Evolutionary conservation across 768 basidiomycete species (phyloP).

Genomic region (Gelatoporia subvermispora): DNA sequence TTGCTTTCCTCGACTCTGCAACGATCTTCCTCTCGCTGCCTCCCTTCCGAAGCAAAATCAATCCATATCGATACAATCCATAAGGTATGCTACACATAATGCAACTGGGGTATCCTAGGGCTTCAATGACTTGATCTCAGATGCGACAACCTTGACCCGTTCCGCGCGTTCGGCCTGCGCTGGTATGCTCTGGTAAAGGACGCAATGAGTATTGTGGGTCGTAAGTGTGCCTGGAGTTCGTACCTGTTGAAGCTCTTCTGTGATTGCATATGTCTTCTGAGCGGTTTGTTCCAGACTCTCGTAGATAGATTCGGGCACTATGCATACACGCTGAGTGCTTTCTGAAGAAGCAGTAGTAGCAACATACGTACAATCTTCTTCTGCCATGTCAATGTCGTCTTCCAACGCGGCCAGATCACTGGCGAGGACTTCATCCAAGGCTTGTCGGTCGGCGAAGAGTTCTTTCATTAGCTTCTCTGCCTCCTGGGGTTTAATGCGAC

Average conservation of each 20-base stretch:
- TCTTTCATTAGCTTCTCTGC: constrained; percentile 40
- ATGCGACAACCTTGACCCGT: constrained; percentile 38
- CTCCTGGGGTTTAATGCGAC: constrained; percentile 57
- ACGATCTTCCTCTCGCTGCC: constrained; percentile 1
- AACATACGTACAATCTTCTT: constrained; percentile 18
- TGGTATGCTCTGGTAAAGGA: constrained; percentile 34
- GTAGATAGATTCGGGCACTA: constrained; percentile 14
- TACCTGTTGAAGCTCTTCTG: constrained; percentile 51
- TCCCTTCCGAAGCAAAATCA: too few species aligned
- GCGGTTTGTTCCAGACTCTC: constrained; percentile 22
- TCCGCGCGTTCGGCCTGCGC: constrained; percentile 48
- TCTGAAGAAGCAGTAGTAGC: not conserved
- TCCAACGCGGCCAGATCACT: constrained; percentile 12
- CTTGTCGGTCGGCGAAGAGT: constrained; percentile 31
- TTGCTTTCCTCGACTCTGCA: constrained; percentile 1
- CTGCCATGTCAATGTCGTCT: constrained; percentile 9
- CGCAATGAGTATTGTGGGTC: not conserved
- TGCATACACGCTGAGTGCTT: not conserved
- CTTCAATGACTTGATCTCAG: constrained; percentile 49
- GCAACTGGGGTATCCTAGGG: constrained; percentile 24
- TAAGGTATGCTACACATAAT: not conserved
- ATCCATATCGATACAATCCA: too few species aligned
- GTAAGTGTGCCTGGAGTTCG: constrained; percentile 9
- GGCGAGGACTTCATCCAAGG: constrained; percentile 22
- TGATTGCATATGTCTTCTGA: constrained; percentile 34